Conservation (phyloP, 1,284 basidiomycete species). For the Apiotrichum domesticum region DNA sequence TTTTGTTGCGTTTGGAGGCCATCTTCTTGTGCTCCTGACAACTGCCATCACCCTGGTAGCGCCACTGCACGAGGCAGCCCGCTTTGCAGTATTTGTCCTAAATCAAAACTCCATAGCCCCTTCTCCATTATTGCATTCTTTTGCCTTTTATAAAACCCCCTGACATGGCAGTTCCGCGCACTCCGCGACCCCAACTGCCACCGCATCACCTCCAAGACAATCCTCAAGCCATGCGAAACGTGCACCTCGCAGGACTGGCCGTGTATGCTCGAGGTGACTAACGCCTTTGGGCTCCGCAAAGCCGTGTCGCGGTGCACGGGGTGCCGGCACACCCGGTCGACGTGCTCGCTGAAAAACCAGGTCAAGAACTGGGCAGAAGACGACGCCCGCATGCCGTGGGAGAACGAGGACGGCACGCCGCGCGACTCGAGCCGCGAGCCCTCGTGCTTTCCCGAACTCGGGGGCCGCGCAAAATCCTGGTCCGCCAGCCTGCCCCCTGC, state of each 20-base stretch:
- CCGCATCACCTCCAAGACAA: background rate
- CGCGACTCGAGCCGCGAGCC: too few species aligned
- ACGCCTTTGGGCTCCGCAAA: background rate
- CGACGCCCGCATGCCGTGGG: background rate
- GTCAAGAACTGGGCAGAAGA: background rate
- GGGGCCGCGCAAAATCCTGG: too few species aligned
- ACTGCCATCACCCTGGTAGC: too few species aligned
- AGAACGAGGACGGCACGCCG: background rate
- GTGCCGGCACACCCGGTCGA: slow-evolving; percentile 1
- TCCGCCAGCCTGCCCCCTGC: too few species aligned
- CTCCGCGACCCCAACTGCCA: background rate
- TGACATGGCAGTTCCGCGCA: background rate
- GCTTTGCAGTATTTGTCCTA: background rate
- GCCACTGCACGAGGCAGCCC: too few species aligned
- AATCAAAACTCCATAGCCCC: too few species aligned
- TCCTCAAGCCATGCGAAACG: background rate
- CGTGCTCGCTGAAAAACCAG: background rate
- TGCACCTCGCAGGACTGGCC: background rate
- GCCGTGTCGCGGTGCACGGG: background rate
- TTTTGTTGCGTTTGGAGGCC: too few species aligned
- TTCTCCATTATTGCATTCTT: too few species aligned
- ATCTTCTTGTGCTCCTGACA: too few species aligned
- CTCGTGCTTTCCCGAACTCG: background rate
- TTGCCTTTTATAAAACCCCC: background rate
- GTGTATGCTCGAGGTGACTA: background rate